These are phyloP conservation scores for Pythium pyrilobum DNA, from an alignment of 352 stramenopile species.

Conservation along the genomic window DNA sequence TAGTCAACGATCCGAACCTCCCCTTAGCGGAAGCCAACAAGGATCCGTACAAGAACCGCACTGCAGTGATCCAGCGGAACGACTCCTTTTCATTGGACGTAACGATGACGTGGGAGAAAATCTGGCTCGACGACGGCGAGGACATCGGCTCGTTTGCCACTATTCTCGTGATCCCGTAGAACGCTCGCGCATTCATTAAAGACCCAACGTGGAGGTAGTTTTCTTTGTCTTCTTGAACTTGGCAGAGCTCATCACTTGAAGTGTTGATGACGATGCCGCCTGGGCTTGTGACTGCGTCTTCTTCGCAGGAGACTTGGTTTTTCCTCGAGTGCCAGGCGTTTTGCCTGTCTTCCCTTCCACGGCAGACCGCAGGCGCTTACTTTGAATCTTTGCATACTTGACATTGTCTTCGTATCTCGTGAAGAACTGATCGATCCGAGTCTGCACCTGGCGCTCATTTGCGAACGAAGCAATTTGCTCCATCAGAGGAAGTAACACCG, in stretches of 20 bases:
- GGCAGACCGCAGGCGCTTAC: constrained; percentile 83
- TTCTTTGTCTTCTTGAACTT: constrained; percentile 24
- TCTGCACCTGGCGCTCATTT: constrained; percentile 62
- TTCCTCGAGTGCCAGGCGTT: background rate
- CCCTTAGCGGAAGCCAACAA: constrained; percentile 2
- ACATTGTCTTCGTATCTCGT: constrained; percentile 95
- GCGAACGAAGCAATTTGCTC: constrained; percentile 40
- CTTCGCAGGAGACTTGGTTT: constrained; percentile 3
- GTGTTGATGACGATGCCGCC: background rate
- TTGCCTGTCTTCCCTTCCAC: constrained; percentile 38
- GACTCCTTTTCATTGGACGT: constrained; percentile 1
- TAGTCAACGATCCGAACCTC: constrained; percentile 6
- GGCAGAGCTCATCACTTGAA: constrained; percentile 1
- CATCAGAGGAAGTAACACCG: constrained; percentile 87
- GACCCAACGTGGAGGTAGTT: constrained; percentile 22
- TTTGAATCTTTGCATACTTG: constrained; percentile 91
- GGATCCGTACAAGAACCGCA: constrained; percentile 5
- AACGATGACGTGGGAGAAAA: constrained; percentile 13
- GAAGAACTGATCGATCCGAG: constrained; percentile 94
- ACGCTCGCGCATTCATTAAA: background rate
- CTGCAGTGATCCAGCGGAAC: background rate
- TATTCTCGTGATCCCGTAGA: background rate
- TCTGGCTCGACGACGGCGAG: constrained; percentile 5
- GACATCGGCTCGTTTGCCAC: background rate
- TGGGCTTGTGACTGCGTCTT: background rate